phyloP scores from a whole-genome alignment of 345 rosid genomes.

The Microcos paniculata region DNA sequence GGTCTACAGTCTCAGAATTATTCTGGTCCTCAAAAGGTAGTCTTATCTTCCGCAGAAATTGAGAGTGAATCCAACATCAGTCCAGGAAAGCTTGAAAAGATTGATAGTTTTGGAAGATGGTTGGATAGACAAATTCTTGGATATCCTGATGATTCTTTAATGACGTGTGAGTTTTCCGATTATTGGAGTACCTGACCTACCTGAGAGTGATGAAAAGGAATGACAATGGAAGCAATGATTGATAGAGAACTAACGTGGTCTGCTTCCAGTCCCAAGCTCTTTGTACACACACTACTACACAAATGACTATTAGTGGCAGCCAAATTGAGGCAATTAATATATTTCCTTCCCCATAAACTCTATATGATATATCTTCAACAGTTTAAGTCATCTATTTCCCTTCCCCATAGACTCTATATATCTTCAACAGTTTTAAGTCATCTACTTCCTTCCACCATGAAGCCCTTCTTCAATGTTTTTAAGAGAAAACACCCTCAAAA shows the following conservation, averaged over 20 bases:
- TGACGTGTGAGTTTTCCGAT: slow-evolving; percentile 75
- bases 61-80: slow-evolving; percentile 35
- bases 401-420: too few species aligned
- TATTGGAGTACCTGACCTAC: slow-evolving; percentile 62
- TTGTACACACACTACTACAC: too few species aligned
- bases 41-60: slow-evolving; percentile 35
- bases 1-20: slow-evolving; percentile 22
- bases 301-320: too few species aligned
- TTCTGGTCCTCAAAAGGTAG: slow-evolving; percentile 25
- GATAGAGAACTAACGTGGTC: too few species aligned
- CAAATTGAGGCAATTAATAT: too few species aligned
- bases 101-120: slow-evolving; percentile 90
- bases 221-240: too few species aligned
- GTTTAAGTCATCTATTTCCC: too few species aligned
- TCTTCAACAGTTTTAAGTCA: too few species aligned
- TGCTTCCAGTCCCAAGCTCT: not conserved
- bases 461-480: not conserved
- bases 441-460: too few species aligned
- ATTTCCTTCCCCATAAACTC: too few species aligned
- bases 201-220: slow-evolving; percentile 68
- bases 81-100: slow-evolving; percentile 59
- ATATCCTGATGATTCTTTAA: slow-evolving; percentile 70
- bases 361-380: too few species aligned
- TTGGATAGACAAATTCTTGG: slow-evolving; percentile 75
- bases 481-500: not conserved